Evolutionary conservation across 192 early-diverging fungal genomes (phyloP), one percentile per base, ranked within the genome.

Genomic region (Coemansia sp.): DNA sequence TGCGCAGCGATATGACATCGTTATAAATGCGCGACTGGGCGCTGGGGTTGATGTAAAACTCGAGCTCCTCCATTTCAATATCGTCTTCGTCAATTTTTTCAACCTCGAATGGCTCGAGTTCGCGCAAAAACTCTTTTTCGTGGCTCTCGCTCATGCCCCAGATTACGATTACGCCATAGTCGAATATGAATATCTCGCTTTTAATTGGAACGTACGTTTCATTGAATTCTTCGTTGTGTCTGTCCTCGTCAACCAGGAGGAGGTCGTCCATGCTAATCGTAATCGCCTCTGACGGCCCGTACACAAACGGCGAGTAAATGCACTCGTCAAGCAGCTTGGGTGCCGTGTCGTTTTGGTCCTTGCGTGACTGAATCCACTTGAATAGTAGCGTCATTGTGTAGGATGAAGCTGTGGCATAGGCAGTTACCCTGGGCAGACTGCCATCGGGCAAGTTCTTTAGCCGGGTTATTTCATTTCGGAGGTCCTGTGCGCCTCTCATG

Each of bases 81-180:
- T 86, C 88, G 34, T 81, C 82, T 5, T 76, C 66, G 29, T 77
- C 73, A 0, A 77, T 60, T 32, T 66, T 65, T 22, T 77, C 73
- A 6, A 77, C 58, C 81, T 78, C 60, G 45, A 80, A 79, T 15
- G 69, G 70, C 60, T 93, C 92, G 2, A 96, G 65, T 53, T 90
- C 89, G 13, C 77, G 73, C 36, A 98, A 72, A 30, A 95, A 67
- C 38, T 79, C 70, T 19, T 80, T 68, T 52, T 96, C 93, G 55
- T 98, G 92, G 18, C 80, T 65, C 51, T 88, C 86, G 22, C 85
- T 81, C 84, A 95, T 90, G 27, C 93, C 93, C 95, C 95, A 98
- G 58, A 98, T 88, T 0, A 98, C 95, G 11, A 91, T 83, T 6
- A 95, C 93, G 30, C 93, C 92, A 64, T 94, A 95, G 61, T 94